phyloP scores from a whole-genome alignment of 164 flowering plant species.

The Akebia trifoliata region DNA sequence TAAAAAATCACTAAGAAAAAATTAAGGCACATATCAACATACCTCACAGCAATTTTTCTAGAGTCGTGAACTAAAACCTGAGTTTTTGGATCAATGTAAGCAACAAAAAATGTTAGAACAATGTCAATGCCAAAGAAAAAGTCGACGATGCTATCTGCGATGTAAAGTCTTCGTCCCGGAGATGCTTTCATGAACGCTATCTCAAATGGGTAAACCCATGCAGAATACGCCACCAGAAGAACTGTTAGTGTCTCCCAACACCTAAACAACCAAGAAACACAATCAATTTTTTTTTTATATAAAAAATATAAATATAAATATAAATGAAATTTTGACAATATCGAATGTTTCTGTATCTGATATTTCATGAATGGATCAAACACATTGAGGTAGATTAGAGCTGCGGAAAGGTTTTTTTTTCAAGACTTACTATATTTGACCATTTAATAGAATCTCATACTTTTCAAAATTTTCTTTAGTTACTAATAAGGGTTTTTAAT shows the following conservation, averaged over 20 bases:
- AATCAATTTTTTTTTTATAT: not conserved
- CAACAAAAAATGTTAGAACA: constrained; percentile 69
- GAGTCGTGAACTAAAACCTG: constrained; percentile 61
- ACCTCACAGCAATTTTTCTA: constrained; percentile 63
- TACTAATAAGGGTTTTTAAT: no score
- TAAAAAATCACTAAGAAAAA: no score
- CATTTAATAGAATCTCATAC: no score
- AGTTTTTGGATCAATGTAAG: constrained; percentile 63
- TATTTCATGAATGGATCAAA: no score
- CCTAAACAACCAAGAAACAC: constrained; percentile 32
- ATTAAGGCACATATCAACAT: no score
- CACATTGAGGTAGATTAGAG: no score
- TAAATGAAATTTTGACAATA: no score
- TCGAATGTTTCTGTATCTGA: no score
- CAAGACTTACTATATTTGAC: no score
- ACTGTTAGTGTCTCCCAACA: constrained; percentile 84
- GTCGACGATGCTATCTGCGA: constrained; percentile 61
- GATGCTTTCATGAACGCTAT: constrained; percentile 52
- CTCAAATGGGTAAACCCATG: constrained; percentile 83
- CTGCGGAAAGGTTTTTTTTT: no score
- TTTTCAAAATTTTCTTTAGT: no score
- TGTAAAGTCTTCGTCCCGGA: constrained; percentile 36
- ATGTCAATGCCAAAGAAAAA: constrained; percentile 70
- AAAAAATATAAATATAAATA: not conserved
- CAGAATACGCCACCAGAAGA: constrained; percentile 62